phyloP scores from a whole-genome alignment of 1,284 basidiomycete genomes.

The Cystobasidium sp. region DNA sequence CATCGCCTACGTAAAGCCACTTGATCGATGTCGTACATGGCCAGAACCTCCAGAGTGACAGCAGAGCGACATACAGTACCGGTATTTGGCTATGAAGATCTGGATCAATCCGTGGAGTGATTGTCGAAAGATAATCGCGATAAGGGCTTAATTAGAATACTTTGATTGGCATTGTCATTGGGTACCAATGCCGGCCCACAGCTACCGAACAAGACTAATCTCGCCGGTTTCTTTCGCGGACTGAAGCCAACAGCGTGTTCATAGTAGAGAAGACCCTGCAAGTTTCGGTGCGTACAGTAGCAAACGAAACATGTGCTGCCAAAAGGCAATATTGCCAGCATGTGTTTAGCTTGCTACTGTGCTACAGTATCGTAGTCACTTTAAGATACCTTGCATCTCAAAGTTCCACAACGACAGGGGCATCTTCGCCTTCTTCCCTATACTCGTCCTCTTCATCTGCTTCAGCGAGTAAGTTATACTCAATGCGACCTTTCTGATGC shows the following conservation, averaged over 20 bases:
- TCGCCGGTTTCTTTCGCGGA: neutral
- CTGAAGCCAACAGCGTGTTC: neutral
- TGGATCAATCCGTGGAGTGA: neutral
- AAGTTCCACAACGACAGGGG: constrained; percentile 51
- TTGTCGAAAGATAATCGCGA: neutral
- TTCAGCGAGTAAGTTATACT: constrained; percentile 43
- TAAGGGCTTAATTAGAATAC: neutral
- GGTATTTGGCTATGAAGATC: too few relatives aligned
- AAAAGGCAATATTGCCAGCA: too few relatives aligned
- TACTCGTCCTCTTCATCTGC: constrained; percentile 50
- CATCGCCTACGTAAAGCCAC: too few relatives aligned
- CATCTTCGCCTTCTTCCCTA: constrained; percentile 53
- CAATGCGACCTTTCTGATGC: constrained; percentile 21
- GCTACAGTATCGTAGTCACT: neutral
- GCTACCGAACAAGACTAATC: neutral
- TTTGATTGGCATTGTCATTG: too few relatives aligned
- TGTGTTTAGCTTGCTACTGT: too few relatives aligned
- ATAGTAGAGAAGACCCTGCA: too few relatives aligned
- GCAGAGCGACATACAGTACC: too few relatives aligned
- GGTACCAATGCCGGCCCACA: neutral
- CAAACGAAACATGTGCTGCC: too few relatives aligned
- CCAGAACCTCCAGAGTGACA: too few relatives aligned
- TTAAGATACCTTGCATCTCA: neutral
- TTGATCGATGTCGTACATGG: too few relatives aligned
- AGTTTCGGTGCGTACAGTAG: too few relatives aligned